Conservation (phyloP, 2,329 filamentous ascomycete species). For the Ophiocordyceps robertsii region DNA sequence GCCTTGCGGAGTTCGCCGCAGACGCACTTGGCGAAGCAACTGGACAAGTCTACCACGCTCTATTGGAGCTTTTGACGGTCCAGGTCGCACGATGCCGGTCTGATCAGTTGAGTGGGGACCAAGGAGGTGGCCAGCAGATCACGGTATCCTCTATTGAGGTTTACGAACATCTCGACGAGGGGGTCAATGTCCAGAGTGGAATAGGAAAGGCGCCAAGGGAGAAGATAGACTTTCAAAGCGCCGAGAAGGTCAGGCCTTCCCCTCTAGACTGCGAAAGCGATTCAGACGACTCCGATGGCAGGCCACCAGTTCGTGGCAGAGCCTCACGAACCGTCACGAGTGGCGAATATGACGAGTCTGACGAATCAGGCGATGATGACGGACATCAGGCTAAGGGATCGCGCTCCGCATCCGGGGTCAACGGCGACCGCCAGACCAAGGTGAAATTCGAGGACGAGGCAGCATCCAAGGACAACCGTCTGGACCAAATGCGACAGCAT, state of each 20-base stretch:
- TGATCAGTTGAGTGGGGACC: conserved; percentile 29
- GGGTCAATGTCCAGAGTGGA: conserved; percentile 38
- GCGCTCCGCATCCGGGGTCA: conserved; percentile 16
- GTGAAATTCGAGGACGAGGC: conserved; percentile 39
- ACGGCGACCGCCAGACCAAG: conserved; percentile 23
- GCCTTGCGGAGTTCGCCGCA: conserved; percentile 59
- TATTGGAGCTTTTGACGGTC: conserved; percentile 58
- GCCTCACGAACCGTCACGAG: conserved; percentile 6
- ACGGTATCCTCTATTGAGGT: conserved; percentile 41
- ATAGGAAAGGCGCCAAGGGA: conserved; percentile 40
- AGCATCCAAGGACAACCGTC: conserved; percentile 27
- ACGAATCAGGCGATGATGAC: conserved; percentile 16
- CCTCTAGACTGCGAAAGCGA: conserved; percentile 19
- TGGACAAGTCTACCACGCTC: conserved; percentile 61
- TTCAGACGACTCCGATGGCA: conserved; percentile 19
- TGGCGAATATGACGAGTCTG: conserved; percentile 21
- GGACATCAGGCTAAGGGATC: conserved; percentile 6
- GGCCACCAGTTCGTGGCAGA: conserved; percentile 7
- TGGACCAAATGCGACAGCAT: conserved; percentile 56
- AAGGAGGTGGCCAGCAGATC: conserved; percentile 13
- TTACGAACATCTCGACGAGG: conserved; percentile 37
- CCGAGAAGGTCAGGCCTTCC: conserved; percentile 33
- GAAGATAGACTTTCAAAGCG: conserved; percentile 30
- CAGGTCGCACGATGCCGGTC: conserved; percentile 54
- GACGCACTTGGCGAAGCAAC: conserved; percentile 61